Base-by-base conservation (phyloP, 1,284 basidiomycete genomes). In the Puccinia novopanici region DNA sequence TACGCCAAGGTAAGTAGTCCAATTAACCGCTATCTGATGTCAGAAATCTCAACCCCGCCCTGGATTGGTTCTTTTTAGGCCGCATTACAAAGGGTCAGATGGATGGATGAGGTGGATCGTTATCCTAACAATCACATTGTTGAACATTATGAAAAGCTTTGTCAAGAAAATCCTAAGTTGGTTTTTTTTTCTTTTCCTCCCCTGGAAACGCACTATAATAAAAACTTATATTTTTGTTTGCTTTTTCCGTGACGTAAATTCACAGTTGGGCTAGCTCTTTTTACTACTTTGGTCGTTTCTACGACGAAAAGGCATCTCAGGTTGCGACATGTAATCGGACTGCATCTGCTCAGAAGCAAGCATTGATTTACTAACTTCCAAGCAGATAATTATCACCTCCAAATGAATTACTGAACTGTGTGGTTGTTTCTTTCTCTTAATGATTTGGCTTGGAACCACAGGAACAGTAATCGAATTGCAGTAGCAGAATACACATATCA, bases 71-170 rank as follows among this genome's bases (percentile, higher is more conserved):
- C 4, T 50, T 57, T 80, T 37, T 84, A 98, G 93, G 93, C 93
- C 3, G 89, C 92, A 78, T 88, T 96, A 34, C 88, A 98, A n/a
- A 91, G 92, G 45, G 95, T 95, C 10, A 90, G 94, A 13, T 98
- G 97, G 93, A 93, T 95, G 89, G 90, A 92, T 75, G 95, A 97
- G 81, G 92, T 93, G 0, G 94, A 92, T 82, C 89, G 97, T 3
- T 89, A 91, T 84, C 92, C 92, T n/a, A 86, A 87, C 22, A 89
- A 89, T 57, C 87, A 90, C 12, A 90, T 96, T 17, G 88, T 90
- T 76, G 88, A 87, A 61, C 87, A 89, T 37, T 92, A 92, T 85
- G 86, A 87, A 30, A 86, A 89, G 42, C 91, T 91, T 0, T 72
- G 87, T 89, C 5, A 87, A 88, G 55, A 84, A 91, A 34, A 89